Base-by-base conservation (phyloP, 306 rosid genomes). In the Citrullus colocynthis region DNA sequence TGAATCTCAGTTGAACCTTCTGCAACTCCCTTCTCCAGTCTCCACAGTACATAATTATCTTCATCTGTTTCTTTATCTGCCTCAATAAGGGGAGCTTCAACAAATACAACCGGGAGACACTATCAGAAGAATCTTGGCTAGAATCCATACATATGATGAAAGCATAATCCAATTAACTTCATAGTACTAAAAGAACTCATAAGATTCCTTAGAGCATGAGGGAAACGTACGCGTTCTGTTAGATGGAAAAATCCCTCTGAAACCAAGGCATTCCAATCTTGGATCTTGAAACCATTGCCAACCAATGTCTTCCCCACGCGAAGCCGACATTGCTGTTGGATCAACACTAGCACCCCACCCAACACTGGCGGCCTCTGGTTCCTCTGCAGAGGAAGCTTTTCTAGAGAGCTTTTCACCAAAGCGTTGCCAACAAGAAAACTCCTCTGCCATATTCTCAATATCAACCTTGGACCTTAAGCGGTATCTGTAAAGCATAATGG, bases 241-340 rank as follows among this genome's bases (percentile, higher is more conserved):
- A 14, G 96, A 84, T 32, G 96, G 96, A 83, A 95, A 95, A 81
- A 95, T 88, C 74, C 98, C 97, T 64, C 98, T 88, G 85, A 89
- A 90, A 86, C 97, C 97, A 63, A 95, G 97, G 82, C 86, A 84
- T 73, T 83, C 84, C 81, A 90, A 84, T 75, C 97, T 88, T 66
- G 98, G 97, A 84, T 95, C 98, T 84, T 85, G 86, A 78, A 90
- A 95, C 97, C 97, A 95, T 62, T 90, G 97, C 92, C 93, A 90
- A 6, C 97, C 98, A 63, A 51, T 64, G 77, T 77, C 80, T 79
- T 78, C 85, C 62, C 89, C 96, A 11, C 6, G 82, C 13, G 96
- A 86, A 65, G 98, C 80, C 21, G 93, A 88, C 86, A 82, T 77
- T 63, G 88, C 91, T 24, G 89, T 30, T 34, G 1, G 74, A 77